A percentile compares a stretch with the other conserved stretches of the same genome.
phyloP scores from a whole-genome alignment of 805 yeast species.

The Yueomyces sinensis region DNA sequence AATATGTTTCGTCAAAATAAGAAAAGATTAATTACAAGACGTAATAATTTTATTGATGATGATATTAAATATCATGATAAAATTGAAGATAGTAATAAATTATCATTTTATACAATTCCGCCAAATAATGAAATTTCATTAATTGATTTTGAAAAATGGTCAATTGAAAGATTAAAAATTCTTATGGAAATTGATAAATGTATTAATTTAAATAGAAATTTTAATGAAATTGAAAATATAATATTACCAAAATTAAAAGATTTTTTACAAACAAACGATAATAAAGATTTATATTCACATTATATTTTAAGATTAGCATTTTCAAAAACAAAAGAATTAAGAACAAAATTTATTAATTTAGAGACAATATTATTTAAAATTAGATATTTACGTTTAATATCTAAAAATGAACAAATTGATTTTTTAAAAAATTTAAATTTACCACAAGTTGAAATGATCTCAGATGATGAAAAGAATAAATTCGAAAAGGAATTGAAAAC shows the following conservation, averaged over 20 bases:
- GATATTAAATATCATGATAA: conserved; percentile 22
- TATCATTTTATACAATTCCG: conserved; percentile 64
- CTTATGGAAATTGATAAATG: conserved; percentile 76
- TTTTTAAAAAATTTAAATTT: conserved; percentile 57
- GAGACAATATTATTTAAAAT: conserved; percentile 66
- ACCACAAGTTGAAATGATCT: conserved; percentile 52
- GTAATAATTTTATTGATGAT: no score
- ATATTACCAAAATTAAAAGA: conserved; percentile 55
- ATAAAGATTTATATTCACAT: conserved; percentile 85
- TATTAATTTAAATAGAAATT: conserved; percentile 44
- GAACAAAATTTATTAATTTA: conserved; percentile 64
- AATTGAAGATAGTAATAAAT: conserved; percentile 26
- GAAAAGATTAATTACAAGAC: conserved; percentile 61
- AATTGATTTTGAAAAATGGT: conserved; percentile 92
- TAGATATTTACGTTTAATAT: conserved; percentile 51
- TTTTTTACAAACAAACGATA: conserved; percentile 50
- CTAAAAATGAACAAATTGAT: conserved; percentile 51
- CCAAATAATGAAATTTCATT: conserved; percentile 79
- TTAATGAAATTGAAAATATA: conserved; percentile 50
- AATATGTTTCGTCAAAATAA: conserved; percentile 61
- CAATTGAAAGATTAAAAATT: conserved; percentile 76
- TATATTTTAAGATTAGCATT: conserved; percentile 79
- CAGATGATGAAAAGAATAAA: conserved; percentile 43
- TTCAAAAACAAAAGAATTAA: conserved; percentile 72
- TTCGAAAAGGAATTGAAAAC: conserved; percentile 38